These are phyloP conservation scores for Alternaria sp. DNA, from an alignment of 2,329 filamentous ascomycete genomes.

Conservation along the genomic window DNA sequence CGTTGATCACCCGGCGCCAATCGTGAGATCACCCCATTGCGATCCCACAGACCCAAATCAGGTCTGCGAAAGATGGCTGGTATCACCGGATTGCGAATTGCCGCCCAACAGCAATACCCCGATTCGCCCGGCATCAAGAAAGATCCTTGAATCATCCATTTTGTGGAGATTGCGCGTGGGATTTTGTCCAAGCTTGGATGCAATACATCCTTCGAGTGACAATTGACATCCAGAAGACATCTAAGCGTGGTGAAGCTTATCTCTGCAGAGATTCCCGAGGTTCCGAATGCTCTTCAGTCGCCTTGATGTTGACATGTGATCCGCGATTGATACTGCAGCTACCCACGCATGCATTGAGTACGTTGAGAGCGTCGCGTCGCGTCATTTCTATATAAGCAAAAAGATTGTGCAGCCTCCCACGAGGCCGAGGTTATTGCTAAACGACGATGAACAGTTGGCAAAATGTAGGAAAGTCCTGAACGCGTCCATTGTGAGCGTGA, in stretches of 20 bases:
- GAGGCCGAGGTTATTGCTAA: not conserved
- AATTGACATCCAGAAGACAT: not conserved
- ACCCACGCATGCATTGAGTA: not conserved
- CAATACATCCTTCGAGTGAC: not conserved
- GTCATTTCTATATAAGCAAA: not conserved
- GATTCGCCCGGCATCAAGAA: constrained; percentile 1
- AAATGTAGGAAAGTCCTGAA: not conserved
- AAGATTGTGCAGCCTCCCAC: not conserved
- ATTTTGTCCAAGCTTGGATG: not conserved
- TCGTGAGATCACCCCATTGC: constrained; percentile 17
- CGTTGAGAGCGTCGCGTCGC: not conserved
- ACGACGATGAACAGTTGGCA: not conserved
- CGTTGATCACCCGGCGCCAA: constrained; percentile 25
- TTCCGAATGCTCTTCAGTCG: not conserved
- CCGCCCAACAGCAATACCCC: constrained; percentile 2
- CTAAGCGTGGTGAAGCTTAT: not conserved
- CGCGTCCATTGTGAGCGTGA: not conserved
- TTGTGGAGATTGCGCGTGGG: constrained; percentile 10
- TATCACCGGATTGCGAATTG: constrained; percentile 1
- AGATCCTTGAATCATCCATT: not conserved
- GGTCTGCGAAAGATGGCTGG: constrained; percentile 12
- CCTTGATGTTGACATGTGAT: not conserved
- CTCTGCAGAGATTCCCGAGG: not conserved
- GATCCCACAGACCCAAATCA: not conserved
- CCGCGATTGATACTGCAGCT: not conserved